These are phyloP conservation scores for Ogataea methylovora DNA, from an alignment of 805 yeast genomes.

Conservation along the genomic window DNA sequence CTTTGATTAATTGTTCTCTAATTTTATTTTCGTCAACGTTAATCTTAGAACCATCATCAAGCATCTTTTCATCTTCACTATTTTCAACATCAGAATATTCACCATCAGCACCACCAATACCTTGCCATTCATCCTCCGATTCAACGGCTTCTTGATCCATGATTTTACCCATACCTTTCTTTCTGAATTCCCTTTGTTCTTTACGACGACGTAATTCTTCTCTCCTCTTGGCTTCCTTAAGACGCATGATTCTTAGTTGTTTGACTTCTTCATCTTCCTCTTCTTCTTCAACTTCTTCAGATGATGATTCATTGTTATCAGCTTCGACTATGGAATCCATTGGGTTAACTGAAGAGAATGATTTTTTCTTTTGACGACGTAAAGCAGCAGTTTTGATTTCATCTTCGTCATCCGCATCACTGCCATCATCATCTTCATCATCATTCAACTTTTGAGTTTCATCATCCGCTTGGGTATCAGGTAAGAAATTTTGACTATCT, in stretches of 20 bases:
- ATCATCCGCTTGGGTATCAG: conserved; percentile 24
- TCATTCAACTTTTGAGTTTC: conserved; percentile 1
- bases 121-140: conserved; percentile 85
- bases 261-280: conserved; percentile 31
- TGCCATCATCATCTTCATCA: conserved; percentile 9
- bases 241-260: conserved; percentile 14
- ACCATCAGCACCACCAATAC: conserved; percentile 69
- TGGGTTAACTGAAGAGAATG: neutral
- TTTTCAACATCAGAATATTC: conserved; percentile 51
- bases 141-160: conserved; percentile 82
- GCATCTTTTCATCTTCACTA: conserved; percentile 72
- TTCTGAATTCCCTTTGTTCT: conserved; percentile 45
- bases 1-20: conserved; percentile 49
- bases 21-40: conserved; percentile 52
- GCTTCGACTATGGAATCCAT: conserved; percentile 4
- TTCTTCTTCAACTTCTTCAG: conserved; percentile 9
- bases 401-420: conserved; percentile 11
- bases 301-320: conserved; percentile 5
- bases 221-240: conserved; percentile 16
- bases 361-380: no score
- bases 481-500: conserved; percentile 22
- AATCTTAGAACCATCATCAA: conserved; percentile 59
- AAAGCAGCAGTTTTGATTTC: no score
- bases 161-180: conserved; percentile 49
- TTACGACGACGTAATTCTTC: conserved; percentile 17